These are phyloP conservation scores for Epichloe amarillans DNA, from an alignment of 2,329 filamentous ascomycete species.

Conservation along the genomic window DNA sequence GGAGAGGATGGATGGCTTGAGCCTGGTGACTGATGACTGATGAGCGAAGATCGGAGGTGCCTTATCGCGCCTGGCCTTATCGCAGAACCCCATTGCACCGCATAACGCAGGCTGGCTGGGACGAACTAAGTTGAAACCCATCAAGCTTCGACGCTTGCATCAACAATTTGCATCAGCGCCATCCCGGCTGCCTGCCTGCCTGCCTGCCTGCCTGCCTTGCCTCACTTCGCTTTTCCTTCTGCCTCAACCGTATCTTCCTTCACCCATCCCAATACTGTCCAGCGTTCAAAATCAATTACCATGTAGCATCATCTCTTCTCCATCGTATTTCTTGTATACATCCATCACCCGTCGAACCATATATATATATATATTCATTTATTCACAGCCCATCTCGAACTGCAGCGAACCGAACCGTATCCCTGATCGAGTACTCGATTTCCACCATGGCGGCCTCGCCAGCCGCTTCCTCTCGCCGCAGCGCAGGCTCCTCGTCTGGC, in stretches of 20 bases:
- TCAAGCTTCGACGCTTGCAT: no score
- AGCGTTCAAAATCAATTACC: not conserved
- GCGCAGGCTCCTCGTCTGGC: slow-evolving; percentile 22
- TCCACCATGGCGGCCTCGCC: slow-evolving; percentile 23
- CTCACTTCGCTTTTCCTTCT: not conserved
- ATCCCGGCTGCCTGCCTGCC: not conserved
- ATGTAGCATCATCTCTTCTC: slow-evolving; percentile 4
- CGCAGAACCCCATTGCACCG: not conserved
- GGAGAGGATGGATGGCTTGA: no score
- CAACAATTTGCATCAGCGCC: not conserved
- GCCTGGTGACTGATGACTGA: not conserved
- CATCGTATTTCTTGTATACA: not conserved
- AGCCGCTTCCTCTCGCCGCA: slow-evolving; percentile 21
- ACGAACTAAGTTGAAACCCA: no score
- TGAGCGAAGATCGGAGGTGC: not conserved
- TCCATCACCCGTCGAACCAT: not conserved
- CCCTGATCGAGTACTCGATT: not conserved
- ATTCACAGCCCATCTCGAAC: not conserved
- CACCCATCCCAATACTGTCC: not conserved
- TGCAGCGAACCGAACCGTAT: not conserved
- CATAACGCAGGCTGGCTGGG: no score
- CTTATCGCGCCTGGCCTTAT: not conserved
- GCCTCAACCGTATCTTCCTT: not conserved
- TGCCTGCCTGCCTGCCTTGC: not conserved
- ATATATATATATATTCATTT: not conserved